Percentiles rank a stretch among this genome's conserved stretches.
phyloP scores from a whole-genome alignment of 2,329 filamentous ascomycete genomes.

The Ampelomyces quisqualis region DNA sequence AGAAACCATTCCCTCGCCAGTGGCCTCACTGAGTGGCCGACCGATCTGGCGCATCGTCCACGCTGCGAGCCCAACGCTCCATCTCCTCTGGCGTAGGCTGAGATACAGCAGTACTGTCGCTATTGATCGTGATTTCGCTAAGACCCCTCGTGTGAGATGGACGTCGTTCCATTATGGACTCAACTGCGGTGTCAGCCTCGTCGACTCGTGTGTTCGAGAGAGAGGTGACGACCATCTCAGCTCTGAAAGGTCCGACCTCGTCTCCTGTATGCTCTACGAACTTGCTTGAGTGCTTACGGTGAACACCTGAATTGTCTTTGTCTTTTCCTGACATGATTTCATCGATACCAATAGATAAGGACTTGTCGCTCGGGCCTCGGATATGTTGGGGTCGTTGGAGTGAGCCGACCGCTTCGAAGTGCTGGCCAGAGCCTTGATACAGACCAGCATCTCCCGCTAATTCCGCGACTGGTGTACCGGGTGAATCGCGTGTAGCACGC shows the following conservation, averaged over 20 bases:
- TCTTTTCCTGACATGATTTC: constrained; percentile 19
- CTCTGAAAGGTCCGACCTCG: not conserved
- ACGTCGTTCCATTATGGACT: constrained; percentile 17
- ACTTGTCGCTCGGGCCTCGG: constrained; percentile 31
- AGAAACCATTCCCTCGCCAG: not conserved
- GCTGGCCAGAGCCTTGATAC: constrained; percentile 15
- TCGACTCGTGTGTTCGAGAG: constrained; percentile 2
- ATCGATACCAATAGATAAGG: constrained; percentile 33
- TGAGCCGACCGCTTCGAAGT: constrained; percentile 17
- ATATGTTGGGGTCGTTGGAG: constrained; percentile 18
- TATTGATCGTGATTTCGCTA: constrained; percentile 37
- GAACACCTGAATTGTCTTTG: not conserved
- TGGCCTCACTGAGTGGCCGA: constrained; percentile 16
- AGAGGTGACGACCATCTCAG: constrained; percentile 4
- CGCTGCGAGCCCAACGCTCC: constrained; percentile 26
- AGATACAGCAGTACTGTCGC: constrained; percentile 39
- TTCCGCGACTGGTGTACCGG: constrained; percentile 32
- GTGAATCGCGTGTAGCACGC: constrained; percentile 29
- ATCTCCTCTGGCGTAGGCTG: constrained; percentile 38
- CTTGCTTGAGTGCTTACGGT: constrained; percentile 3
- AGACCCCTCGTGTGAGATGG: constrained; percentile 35
- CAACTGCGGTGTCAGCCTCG: not conserved
- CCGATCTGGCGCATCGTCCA: constrained; percentile 8
- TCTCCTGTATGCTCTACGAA: constrained; percentile 3
- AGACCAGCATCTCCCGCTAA: constrained; percentile 34